Conservation (phyloP, 2,329 filamentous ascomycete species). For the Scedosporium apiospermum region DNA sequence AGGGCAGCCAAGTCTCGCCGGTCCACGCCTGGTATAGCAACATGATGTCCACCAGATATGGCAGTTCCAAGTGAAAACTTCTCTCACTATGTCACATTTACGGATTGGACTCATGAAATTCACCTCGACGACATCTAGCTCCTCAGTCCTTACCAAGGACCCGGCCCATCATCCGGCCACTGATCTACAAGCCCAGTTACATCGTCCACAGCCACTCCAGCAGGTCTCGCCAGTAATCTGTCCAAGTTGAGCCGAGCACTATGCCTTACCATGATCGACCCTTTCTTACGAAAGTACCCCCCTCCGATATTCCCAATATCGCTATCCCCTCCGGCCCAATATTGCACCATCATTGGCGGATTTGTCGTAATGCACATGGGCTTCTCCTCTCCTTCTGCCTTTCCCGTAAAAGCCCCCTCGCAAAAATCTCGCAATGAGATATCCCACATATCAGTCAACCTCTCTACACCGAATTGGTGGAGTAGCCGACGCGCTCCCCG, state of each 20-base stretch:
- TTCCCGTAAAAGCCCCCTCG: conserved; percentile 19
- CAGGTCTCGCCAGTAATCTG: neutral
- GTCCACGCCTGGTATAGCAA: no score
- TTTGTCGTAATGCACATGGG: conserved; percentile 5
- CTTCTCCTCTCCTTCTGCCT: neutral
- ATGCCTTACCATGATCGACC: conserved; percentile 3
- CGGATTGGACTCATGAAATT: no score
- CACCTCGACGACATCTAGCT: no score
- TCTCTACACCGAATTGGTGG: conserved; percentile 32
- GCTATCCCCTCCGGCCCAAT: neutral
- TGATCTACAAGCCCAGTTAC: conserved; percentile 3
- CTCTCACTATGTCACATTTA: no score
- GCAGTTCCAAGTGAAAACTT: no score
- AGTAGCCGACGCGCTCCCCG: conserved; percentile 30
- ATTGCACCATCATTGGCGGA: conserved; percentile 7
- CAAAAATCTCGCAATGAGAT: conserved; percentile 36
- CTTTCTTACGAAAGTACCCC: conserved; percentile 5
- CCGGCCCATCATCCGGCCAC: conserved; percentile 7
- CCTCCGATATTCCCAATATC: conserved; percentile 7
- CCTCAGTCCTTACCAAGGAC: conserved; percentile 3
- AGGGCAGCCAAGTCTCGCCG: no score
- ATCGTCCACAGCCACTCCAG: neutral
- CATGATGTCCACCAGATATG: no score
- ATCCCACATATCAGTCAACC: conserved; percentile 30
- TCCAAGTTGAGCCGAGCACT: conserved; percentile 5